A percentile compares a stretch with the other conserved stretches of the same genome.
Conservation (phyloP, 2,329 filamentous ascomycete species). For the Cytospora chrysosperma region DNA sequence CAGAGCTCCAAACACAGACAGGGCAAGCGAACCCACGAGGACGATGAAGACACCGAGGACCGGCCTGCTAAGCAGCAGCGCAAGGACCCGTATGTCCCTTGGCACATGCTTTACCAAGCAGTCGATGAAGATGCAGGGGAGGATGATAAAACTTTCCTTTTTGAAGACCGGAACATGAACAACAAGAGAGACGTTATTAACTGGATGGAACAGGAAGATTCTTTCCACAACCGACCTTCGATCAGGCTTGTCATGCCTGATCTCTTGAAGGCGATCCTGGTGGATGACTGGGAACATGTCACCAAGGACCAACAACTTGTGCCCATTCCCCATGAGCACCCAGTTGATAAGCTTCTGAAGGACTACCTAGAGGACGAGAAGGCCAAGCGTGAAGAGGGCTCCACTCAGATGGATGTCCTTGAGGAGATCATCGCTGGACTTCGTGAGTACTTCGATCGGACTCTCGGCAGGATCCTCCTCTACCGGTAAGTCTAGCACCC, state of each 20-base stretch:
- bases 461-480: slow-evolving; percentile 81
- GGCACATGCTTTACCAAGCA: neutral
- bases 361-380: slow-evolving; percentile 75
- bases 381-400: slow-evolving; percentile 62
- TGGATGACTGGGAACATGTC: slow-evolving; percentile 98
- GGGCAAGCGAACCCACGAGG: slow-evolving; percentile 8
- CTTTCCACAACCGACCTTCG: slow-evolving; percentile 78
- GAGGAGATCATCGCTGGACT: slow-evolving; percentile 86
- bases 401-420: slow-evolving; percentile 77
- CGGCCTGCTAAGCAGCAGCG: slow-evolving; percentile 17
- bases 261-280: slow-evolving; percentile 83
- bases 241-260: slow-evolving; percentile 87
- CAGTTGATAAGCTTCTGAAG: slow-evolving; percentile 75
- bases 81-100: neutral
- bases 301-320: slow-evolving; percentile 94
- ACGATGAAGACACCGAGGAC: neutral
- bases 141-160: neutral
- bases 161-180: neutral
- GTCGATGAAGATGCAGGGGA: neutral
- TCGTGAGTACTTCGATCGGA: slow-evolving; percentile 91
- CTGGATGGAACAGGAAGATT: slow-evolving; percentile 68
- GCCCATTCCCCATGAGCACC: slow-evolving; percentile 72
- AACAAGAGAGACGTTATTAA: neutral
- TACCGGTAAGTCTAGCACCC: slow-evolving; percentile 57
- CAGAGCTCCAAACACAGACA: neutral